phyloP scores from a whole-genome alignment of 139 green algal genomes.

The Chlorella sp. region DNA sequence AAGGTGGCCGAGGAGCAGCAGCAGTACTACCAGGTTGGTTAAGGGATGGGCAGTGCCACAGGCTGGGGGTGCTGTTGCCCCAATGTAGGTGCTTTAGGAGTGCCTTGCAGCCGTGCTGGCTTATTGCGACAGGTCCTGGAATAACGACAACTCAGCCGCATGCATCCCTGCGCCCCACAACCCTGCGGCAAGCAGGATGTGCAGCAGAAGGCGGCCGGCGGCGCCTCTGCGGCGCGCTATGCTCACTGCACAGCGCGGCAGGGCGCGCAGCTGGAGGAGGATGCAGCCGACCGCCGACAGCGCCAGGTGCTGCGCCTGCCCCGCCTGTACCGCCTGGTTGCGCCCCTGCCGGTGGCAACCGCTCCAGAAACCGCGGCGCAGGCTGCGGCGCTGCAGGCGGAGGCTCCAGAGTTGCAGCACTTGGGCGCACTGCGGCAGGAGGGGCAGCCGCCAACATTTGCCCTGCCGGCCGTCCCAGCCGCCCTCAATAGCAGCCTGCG shows the following conservation, averaged over 20 bases:
- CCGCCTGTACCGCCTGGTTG: neutral
- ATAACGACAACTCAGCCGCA: no score
- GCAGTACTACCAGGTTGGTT: neutral
- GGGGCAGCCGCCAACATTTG: neutral
- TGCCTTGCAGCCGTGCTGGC: no score
- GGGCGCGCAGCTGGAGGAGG: conserved; percentile 38
- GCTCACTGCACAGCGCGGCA: conserved; percentile 36
- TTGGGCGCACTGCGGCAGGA: neutral
- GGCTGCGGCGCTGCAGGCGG: neutral
- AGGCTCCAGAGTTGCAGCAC: neutral
- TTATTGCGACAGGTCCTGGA: no score
- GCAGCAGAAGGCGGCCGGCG: neutral
- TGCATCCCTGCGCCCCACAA: no score
- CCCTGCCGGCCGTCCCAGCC: neutral
- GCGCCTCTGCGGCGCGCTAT: neutral
- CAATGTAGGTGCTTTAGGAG: no score
- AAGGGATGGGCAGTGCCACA: no score
- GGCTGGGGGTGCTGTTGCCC: no score
- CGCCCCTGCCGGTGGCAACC: neutral
- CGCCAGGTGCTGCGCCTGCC: neutral
- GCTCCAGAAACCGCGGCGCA: neutral
- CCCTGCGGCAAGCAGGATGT: neutral
- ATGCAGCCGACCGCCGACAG: neutral
- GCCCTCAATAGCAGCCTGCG: neutral
- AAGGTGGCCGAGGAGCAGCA: conserved; percentile 20